Conservation (phyloP, 768 basidiomycete species). For the Cystobasidium tubakii region DNA sequence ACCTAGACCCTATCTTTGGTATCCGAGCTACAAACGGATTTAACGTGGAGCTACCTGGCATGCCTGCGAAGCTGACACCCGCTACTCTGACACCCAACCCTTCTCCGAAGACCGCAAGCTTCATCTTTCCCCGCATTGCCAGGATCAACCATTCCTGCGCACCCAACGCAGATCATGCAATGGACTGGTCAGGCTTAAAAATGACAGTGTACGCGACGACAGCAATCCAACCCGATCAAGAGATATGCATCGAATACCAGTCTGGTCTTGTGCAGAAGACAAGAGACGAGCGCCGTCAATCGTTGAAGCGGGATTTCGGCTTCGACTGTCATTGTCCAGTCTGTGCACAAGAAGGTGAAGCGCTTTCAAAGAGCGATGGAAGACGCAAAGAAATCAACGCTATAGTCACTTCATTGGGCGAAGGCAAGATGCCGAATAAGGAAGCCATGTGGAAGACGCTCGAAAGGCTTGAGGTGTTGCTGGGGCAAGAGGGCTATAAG, state of each 20-base stretch:
- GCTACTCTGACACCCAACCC: not conserved
- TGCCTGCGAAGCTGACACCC: not conserved
- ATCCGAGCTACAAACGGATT: constrained; percentile 38
- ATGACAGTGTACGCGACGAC: constrained; percentile 41
- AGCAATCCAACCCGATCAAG: not conserved
- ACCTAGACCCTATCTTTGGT: constrained; percentile 25
- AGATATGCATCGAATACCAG: constrained; percentile 37
- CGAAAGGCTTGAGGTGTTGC: constrained; percentile 7
- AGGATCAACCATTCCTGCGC: constrained; percentile 38
- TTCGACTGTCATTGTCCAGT: constrained; percentile 34
- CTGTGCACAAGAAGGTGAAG: constrained; percentile 9
- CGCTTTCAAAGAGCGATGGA: constrained; percentile 15
- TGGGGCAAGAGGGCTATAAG: constrained; percentile 37
- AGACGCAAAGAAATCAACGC: constrained; percentile 33
- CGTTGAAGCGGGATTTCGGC: constrained; percentile 28
- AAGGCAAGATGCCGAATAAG: constrained; percentile 20
- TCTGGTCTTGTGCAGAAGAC: constrained; percentile 34
- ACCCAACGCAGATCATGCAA: constrained; percentile 38
- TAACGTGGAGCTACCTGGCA: constrained; percentile 34
- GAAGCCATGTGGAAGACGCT: constrained; percentile 24
- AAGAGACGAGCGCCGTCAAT: constrained; percentile 17
- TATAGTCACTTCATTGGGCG: constrained; percentile 12
- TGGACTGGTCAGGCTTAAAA: constrained; percentile 33
- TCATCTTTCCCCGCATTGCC: constrained; percentile 33
- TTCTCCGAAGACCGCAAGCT: constrained; percentile 20